Percentiles rank a stretch among this genome's conserved stretches.
Evolutionary conservation across 805 yeast species (phyloP).

Genomic region (Maudiozyma saulgeensis): DNA sequence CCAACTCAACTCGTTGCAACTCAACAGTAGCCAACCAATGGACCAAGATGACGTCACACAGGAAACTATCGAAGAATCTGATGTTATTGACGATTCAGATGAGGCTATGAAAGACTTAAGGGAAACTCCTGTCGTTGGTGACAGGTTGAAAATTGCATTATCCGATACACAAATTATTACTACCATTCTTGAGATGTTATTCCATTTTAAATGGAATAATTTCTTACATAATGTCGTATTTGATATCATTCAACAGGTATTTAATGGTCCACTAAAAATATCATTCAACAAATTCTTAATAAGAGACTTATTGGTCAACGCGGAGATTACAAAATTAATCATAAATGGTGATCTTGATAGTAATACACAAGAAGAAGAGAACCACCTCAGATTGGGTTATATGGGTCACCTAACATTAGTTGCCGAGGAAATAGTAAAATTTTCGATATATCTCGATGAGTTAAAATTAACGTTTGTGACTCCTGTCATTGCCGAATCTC

Average conservation of each 20-base stretch:
- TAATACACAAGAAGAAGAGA: constrained; percentile 47
- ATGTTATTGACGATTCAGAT: constrained; percentile 22
- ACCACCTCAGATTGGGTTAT: constrained; percentile 74
- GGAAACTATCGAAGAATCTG: constrained; percentile 4
- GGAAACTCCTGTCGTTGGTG: constrained; percentile 55
- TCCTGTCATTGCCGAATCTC: constrained; percentile 16
- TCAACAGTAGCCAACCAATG: not conserved
- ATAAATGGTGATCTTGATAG: constrained; percentile 57
- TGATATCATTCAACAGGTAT: constrained; percentile 72
- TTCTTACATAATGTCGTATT: constrained; percentile 80
- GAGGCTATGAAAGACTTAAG: constrained; percentile 35
- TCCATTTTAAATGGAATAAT: constrained; percentile 72
- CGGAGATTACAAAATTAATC: constrained; percentile 51
- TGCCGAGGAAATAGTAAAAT: constrained; percentile 94
- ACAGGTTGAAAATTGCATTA: constrained; percentile 56
- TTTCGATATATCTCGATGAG: constrained; percentile 39
- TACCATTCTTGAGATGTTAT: constrained; percentile 58
- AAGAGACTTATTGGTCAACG: constrained; percentile 52
- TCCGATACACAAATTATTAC: constrained; percentile 53
- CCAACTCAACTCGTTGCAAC: constrained; percentile 1
- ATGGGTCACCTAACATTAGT: constrained; percentile 93
- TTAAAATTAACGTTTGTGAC: constrained; percentile 24
- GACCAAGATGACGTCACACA: constrained; percentile 9
- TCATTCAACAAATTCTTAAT: constrained; percentile 62
- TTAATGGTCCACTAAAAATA: constrained; percentile 62